phyloP scores from a whole-genome alignment of 2,329 filamentous ascomycete genomes.

The Penicillium sp. region DNA sequence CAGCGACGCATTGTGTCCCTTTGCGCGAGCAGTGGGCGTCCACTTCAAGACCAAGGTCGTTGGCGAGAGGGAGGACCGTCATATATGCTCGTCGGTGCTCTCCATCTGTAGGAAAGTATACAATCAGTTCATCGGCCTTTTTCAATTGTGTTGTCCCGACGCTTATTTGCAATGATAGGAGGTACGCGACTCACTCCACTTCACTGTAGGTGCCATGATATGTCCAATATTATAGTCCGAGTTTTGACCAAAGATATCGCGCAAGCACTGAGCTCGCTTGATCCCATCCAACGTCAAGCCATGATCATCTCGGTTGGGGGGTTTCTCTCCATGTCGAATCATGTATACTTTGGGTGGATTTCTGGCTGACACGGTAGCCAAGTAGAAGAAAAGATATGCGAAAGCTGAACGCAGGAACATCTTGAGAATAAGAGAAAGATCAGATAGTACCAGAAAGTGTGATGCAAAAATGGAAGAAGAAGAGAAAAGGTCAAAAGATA shows the following conservation, averaged over 20 bases:
- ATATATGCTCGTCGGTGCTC: conserved; percentile 28
- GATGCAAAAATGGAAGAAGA: neutral
- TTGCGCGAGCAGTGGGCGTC: conserved; percentile 38
- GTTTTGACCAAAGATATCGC: conserved; percentile 32
- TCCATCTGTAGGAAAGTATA: conserved; percentile 21
- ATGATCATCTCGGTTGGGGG: conserved; percentile 31
- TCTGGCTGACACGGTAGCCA: conserved; percentile 15
- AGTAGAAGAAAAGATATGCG: conserved; percentile 1
- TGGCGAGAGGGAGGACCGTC: conserved; percentile 37
- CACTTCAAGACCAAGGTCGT: conserved; percentile 36
- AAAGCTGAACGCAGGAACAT: conserved; percentile 15
- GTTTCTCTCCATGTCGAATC: conserved; percentile 42
- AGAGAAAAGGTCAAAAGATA: neutral
- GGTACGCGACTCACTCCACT: conserved; percentile 26
- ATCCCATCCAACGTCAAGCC: conserved; percentile 35
- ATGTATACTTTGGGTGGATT: conserved; percentile 35
- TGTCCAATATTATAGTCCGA: conserved; percentile 37
- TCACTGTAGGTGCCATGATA: conserved; percentile 38
- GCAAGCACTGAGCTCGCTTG: conserved; percentile 38
- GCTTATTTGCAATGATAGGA: neutral
- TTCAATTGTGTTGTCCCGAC: neutral
- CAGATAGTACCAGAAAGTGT: neutral
- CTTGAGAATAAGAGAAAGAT: neutral
- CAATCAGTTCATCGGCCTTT: conserved; percentile 11
- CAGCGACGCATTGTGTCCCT: conserved; percentile 31